These are phyloP conservation scores for Salmacisia buchloeana DNA, from an alignment of 1,284 basidiomycete genomes.

Conservation along the genomic window DNA sequence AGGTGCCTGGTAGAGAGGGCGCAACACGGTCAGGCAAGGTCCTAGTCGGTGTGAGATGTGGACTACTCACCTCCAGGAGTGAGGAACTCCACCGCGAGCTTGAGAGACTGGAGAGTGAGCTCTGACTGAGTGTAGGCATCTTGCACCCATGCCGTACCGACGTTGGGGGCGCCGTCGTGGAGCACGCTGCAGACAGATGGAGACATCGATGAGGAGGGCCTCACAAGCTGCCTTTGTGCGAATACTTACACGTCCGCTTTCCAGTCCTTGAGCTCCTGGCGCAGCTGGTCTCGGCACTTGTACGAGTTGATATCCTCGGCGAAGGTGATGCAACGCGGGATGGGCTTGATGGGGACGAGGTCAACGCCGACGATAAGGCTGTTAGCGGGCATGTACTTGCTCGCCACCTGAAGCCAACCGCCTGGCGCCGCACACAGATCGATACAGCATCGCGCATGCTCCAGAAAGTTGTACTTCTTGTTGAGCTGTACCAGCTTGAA, in stretches of 20 bases:
- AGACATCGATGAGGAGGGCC: neutral
- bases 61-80: conserved; percentile 61
- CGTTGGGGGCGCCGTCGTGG: conserved; percentile 98
- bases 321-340: conserved; percentile 87
- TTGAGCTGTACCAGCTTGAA: conserved; percentile 99
- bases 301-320: conserved; percentile 91
- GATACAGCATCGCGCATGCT: conserved; percentile 85
- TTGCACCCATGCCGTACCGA: conserved; percentile 98
- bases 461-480: conserved; percentile 92
- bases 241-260: conserved; percentile 80
- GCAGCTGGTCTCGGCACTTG: conserved; percentile 80
- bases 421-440: conserved; percentile 98
- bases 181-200: conserved; percentile 59
- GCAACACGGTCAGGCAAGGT: neutral
- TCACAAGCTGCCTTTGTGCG: neutral
- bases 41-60: neutral
- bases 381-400: conserved; percentile 95
- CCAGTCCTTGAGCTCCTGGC: conserved; percentile 92
- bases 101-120: conserved; percentile 89
- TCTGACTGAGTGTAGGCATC: conserved; percentile 97
- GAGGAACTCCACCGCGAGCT: conserved; percentile 93
- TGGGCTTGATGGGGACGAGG: conserved; percentile 90
- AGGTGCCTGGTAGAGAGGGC: conserved; percentile 61
- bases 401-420: conserved; percentile 97
- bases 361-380: conserved; percentile 96